Base-by-base conservation (phyloP, 202 grass and related monocot species). In the Alloteropsis angusta region DNA sequence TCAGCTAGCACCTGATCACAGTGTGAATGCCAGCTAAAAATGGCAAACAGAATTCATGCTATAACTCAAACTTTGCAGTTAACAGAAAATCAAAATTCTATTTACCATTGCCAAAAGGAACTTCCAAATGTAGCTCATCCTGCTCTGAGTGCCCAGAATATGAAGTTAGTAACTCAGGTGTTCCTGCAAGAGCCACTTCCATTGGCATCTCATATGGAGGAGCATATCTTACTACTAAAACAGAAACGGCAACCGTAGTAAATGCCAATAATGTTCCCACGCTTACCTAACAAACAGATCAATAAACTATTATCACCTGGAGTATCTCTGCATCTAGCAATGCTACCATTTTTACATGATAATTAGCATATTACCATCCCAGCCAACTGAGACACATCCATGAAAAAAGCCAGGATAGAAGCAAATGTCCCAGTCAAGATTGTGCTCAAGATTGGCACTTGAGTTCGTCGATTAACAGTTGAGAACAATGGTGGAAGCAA, bases 331-430 rank as follows among this genome's bases (percentile, higher is more conserved):
- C n/a, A 87, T 54, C 42, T 26, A 48, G 22, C 37, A 78, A 71
- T 47, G 60, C 10, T 53, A 70, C 25, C n/a, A 66, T 74, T 80
- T 75, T 71, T 74, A 72, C 41, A 75, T 60, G 28, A 74, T 21
- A 73, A 81, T 11, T 60, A 87, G 39, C 7, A 63, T 47, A 60
- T 87, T 90, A 93, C 91, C 91, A 97, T 94, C 36, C 89, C 91
- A 55, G 94, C 91, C 42, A 97, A 82, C 68, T 97, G 80, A 62
- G 94, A 92, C 21, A 97, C 89, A 38, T 97, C 94, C 94, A 97
- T 93, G 80, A 93, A 93, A 81, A 93, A 92, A 41, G 94, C 87
- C 48, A 97, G 76, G 18, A 62, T 37, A 63, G 91, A 80, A 47
- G 85, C 87, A 86, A 75, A 97, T 50, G 74, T 85, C 26, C 94